Evolutionary conservation across 179 eudicot species (phyloP), one percentile per base, ranked within the genome.

Genomic region (Monotropa hypopitys): DNA sequence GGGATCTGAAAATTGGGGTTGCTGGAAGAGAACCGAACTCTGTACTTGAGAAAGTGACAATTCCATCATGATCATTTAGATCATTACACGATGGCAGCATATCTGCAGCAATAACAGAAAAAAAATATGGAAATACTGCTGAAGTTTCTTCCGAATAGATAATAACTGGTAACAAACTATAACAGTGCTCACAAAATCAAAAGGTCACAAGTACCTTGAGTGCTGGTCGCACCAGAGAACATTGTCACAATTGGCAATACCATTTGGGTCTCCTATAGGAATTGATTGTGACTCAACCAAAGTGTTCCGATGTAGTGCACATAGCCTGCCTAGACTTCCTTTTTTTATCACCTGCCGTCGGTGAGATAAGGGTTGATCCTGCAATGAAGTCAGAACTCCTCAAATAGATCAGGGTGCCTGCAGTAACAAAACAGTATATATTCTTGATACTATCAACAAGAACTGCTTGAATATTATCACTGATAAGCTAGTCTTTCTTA

Each of bases 381-480:
- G 92, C 87, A 82, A 97, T 94, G 66, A 89, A 88, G 81, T 93
- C 99, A 10, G 99, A 91, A 91, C 63, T 87, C 88, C 72, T 89
- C 90, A 49, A 86, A 88, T 40, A 84, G 50, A 73, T 86, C 91
- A 71, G 84, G 85, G 79, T 85, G 86, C 92, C 97, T 95, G 88
- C 56, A 81, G 61, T 35, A 30, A 63, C 23, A 23, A 15, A 50
- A 23, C 38, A 23, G n/a, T n/a, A 75, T 38, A 79, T 45, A 23
- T 28, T 61, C 13, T 57, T 68, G 43, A 57, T 77, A 62, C 35
- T 75, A 57, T 13, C 6, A 59, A 45, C 57, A 76, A 32, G 46
- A 68, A 10, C 15, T 18, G 61, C 23, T 67, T 76, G 53, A 42
- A 23, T 43, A 23, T 42, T 40, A 59, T 66, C 51, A 38, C 28